Base-by-base conservation (phyloP, 1,284 basidiomycete genomes). In the Irpex sp. region DNA sequence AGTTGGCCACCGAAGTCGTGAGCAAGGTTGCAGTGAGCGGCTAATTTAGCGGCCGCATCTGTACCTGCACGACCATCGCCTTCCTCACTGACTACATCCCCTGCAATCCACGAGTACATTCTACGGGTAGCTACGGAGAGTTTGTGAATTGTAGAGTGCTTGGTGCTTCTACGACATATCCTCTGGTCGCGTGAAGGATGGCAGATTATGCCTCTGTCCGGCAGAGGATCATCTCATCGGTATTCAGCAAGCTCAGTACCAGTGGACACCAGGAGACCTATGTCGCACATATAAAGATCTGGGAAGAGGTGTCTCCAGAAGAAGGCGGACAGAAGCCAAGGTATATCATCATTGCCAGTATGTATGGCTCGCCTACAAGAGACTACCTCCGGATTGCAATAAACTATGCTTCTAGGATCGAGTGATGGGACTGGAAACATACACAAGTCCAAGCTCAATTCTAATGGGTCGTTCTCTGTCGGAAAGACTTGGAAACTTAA, bases 361-460 rank as follows among this genome's bases (percentile, higher is more conserved):
- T 75, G 91, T 88, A 57, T 48, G 57, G 47, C 49, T 28, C 23
- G 35, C 48, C 39, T 56, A 45, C 28, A 33, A 28, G 14, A 62
- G 58, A 35, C 48, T 58, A 37, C 57, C 59, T 54, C 54, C 56
- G 51, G 56, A 19, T 21, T 16, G 19, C 48, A 56, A 58, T 61
- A 62, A 69, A 55, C 57, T 69, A 57, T 47, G 47, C 45, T 48
- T 48, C 36, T 66, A 93, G 92, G 88, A 73, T 79, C 85, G 7
- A 80, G 73, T 67, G 81, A 82, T 66, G 86, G 87, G 45, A 76
- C 78, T 62, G 91, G 88, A 7, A 87, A 89, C 69, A 81, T 98
- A 23, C 94, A 99, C 82, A 99, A 99, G 75, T 94, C 95, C 6
- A 98, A 98, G 75, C 77, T 94, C 63, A 99, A 99, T 73, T 88